A percentile compares a stretch with the other conserved stretches of the same genome.
Evolutionary conservation across 2,329 filamentous ascomycete species (phyloP).

Genomic region (Blastomyces percursus): DNA sequence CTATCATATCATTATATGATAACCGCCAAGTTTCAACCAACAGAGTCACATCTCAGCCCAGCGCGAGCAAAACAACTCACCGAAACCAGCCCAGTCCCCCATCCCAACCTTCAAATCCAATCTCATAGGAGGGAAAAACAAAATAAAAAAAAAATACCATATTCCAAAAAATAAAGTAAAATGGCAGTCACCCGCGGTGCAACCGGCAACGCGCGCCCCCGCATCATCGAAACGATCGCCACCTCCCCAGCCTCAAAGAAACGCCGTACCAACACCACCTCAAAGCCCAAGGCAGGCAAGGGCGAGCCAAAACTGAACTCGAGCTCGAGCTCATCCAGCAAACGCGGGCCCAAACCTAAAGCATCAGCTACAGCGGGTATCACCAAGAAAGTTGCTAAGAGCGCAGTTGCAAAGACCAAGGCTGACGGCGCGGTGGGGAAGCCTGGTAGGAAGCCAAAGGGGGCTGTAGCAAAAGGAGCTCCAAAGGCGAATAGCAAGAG

Average conservation of each 20-base stretch:
- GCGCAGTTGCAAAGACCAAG: not conserved
- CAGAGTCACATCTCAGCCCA: not conserved
- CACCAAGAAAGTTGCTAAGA: not conserved
- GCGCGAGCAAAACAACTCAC: not conserved
- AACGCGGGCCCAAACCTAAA: slow-evolving; percentile 1
- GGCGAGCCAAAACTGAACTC: not conserved
- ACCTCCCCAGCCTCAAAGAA: slow-evolving; percentile 1
- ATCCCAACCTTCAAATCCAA: not conserved
- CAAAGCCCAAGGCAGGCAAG: not conserved
- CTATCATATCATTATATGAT: not conserved
- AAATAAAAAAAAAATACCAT: not conserved
- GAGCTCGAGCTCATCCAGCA: not conserved
- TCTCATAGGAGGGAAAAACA: not conserved
- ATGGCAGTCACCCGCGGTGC: slow-evolving; percentile 8
- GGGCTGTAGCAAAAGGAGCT: not conserved
- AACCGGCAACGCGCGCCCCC: slow-evolving; percentile 7
- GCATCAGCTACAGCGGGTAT: not conserved
- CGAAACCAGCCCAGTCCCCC: not conserved
- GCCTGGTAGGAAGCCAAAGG: not conserved
- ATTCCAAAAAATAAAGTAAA: too few species aligned
- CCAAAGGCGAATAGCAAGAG: not conserved
- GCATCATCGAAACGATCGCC: slow-evolving; percentile 5
- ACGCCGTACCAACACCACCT: not conserved
- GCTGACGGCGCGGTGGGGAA: not conserved
- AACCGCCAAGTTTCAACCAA: not conserved